Evolutionary conservation across 2,329 filamentous ascomycete species (phyloP), one percentile per base, ranked within the genome.

Genomic region (Calonectria naviculata): DNA sequence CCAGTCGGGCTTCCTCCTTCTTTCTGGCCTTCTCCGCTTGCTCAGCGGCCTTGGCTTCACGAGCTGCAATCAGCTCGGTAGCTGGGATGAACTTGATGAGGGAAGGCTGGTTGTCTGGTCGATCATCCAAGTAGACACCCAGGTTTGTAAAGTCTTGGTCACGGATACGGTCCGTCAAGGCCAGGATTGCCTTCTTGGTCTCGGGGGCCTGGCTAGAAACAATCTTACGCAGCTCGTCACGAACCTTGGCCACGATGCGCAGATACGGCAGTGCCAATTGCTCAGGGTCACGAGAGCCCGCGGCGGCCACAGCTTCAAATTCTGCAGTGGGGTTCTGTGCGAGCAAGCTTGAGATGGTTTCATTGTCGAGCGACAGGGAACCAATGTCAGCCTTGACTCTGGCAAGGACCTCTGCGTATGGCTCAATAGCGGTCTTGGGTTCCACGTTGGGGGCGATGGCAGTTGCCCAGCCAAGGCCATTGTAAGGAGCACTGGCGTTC

Each of bases 91-190:
- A 91, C 78, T 91, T 91, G 72, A 98, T 92, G 36, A 98, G 88
- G 0, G 95, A 94, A 0, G 90, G 92, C 80, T 88, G 88, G 66
- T 85, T 86, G 56, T 89, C 89, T n/a, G 85, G 85, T 61, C 94
- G 90, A 78, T 98, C 95, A 80, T 98, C 95, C 1, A 98, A 91
- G 79, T 97, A 97, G 69, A 98, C 93, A 42, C 93, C 94, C 0
- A 97, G 85, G 69, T 95, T 92, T 78, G 94, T 95, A 13, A 98
- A 90, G 68, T 95, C 91, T 12, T 91, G 88, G 81, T 98, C 94
- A 64, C 95, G 93, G 49, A 98, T 90, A 21, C 89, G 88, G 80
- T 97, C 96, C 75, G 93, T 97, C 56, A 97, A 89, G 0, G 87
- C 83, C 1, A 98, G 90, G 42, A 97, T 91, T 4, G 93, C 89